Evolutionary conservation across 768 basidiomycete species (phyloP).

Genomic region (Lactarius hengduanensis): DNA sequence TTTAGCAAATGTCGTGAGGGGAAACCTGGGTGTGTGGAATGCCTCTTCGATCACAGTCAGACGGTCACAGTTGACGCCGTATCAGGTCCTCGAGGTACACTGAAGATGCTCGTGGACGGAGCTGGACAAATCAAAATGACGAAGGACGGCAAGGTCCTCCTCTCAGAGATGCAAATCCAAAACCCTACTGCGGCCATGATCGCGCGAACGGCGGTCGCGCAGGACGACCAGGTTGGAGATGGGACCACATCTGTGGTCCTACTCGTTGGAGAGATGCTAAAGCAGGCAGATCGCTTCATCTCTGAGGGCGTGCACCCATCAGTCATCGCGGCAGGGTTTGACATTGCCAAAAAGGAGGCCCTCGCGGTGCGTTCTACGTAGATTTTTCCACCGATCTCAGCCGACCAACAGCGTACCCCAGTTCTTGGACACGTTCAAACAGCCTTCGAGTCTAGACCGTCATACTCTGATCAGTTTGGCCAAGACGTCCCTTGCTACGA

Average conservation of each 20-base stretch:
- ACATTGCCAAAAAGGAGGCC: conserved; percentile 96
- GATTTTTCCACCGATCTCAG: conserved; percentile 29
- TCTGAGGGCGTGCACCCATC: conserved; percentile 98
- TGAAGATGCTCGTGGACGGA: conserved; percentile 99
- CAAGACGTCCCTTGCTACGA: conserved; percentile 93
- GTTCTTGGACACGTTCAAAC: conserved; percentile 94
- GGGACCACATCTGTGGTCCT: conserved; percentile 97
- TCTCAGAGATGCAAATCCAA: conserved; percentile 99
- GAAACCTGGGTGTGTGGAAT: conserved; percentile 76
- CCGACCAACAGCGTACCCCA: conserved; percentile 37
- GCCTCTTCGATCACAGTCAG: conserved; percentile 13
- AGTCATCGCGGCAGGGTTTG: conserved; percentile 92
- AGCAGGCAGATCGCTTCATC: conserved; percentile 97
- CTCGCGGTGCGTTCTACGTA: conserved; percentile 58
- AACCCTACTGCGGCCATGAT: conserved; percentile 99
- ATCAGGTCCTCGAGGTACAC: conserved; percentile 90
- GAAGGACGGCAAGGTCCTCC: conserved; percentile 97
- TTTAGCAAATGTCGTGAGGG: conserved; percentile 94
- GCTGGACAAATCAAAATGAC: conserved; percentile 99
- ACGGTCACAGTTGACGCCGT: conserved; percentile 16
- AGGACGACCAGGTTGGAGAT: conserved; percentile 99
- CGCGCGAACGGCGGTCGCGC: conserved; percentile 95
- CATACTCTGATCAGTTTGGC: conserved; percentile 92
- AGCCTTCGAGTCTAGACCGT: conserved; percentile 74
- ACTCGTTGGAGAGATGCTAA: conserved; percentile 91